These are phyloP conservation scores for Chalaropsis ovoidea DNA, from an alignment of 2,329 filamentous ascomycete genomes.

Conservation along the genomic window DNA sequence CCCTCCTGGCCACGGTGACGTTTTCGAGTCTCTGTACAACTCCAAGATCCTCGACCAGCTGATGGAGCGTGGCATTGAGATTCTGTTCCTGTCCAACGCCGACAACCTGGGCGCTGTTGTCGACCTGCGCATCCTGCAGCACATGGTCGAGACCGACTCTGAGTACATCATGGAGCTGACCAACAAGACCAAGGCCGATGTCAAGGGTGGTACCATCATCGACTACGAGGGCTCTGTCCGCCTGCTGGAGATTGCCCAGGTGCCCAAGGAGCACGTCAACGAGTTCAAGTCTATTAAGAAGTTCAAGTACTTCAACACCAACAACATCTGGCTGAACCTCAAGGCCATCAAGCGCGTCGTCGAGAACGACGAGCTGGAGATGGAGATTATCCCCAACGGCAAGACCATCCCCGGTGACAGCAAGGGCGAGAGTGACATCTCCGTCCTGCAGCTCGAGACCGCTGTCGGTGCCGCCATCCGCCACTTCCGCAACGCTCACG, in stretches of 20 bases:
- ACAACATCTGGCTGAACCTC: conserved; percentile 99
- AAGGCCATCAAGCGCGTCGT: conserved; percentile 97
- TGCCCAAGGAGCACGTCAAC: conserved; percentile 99
- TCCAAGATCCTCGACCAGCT: conserved; percentile 96
- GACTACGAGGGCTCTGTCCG: conserved; percentile 96
- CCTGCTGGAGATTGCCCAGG: conserved; percentile 96
- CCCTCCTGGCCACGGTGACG: conserved; percentile 96
- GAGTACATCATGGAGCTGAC: conserved; percentile 99
- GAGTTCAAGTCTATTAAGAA: conserved; percentile 99
- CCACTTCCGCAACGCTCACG: conserved; percentile 96
- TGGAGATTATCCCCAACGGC: conserved; percentile 99
- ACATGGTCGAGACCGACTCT: conserved; percentile 94
- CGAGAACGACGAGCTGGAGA: conserved; percentile 94
- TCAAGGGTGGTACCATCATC: conserved; percentile 99
- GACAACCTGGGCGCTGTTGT: conserved; percentile 98
- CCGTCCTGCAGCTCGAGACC: conserved; percentile 96
- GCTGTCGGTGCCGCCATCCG: conserved; percentile 97
- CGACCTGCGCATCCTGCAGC: conserved; percentile 93
- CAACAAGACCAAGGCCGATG: conserved; percentile 99
- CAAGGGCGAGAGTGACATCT: conserved; percentile 98
- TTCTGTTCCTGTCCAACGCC: conserved; percentile 97
- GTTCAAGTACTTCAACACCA: conserved; percentile 99
- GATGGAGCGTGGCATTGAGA: conserved; percentile 87
- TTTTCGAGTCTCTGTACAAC: conserved; percentile 99
- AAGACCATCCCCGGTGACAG: conserved; percentile 98